Base-by-base conservation (phyloP, 140 eudicot genomes). In the Oenanthe javanica region DNA sequence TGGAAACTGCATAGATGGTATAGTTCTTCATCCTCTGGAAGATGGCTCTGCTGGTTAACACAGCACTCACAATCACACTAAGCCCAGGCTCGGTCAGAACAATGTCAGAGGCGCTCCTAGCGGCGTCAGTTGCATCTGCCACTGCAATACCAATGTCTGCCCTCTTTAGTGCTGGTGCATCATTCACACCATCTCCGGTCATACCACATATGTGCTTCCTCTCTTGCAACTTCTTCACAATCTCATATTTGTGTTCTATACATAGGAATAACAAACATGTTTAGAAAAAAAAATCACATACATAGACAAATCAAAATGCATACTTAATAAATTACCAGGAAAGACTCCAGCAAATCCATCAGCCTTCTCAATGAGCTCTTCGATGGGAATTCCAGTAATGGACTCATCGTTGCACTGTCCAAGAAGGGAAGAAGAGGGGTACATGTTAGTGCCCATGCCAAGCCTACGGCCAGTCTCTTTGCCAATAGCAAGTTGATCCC, bases 331-430 rank as follows among this genome's bases (percentile, higher is more conserved):
- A 73, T 84, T 80, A 93, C 98, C 98, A 36, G 98, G 98, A 81
- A 94, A 94, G 86, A 94, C 98, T 4, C 98, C 98, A 49, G 98
- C 98, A 83, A 94, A 94, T 50, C 98, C 98, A 79, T 94, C 98
- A 55, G 98, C 98, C 81, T 88, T 94, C 83, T 94, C 98, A 49
- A 94, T 94, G 49, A 94, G 89, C 86, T 94, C 98, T 79, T 94
- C 98, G 27, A 94, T 86, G 11, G 98, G 96, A 81, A 92, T 75
- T 78, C 86, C 74, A 21, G 96, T 97, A 1, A 86, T 85, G 13
- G 90, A 49, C 23, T 85, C 77, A 48, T 94, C 98, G 55, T 87
- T 94, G 87, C 89, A 63, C 75, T 94, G 96, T 10, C 98, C 98
- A 40, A 94, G 94, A 71, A 94, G 97, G 10, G 98, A 91, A 74